Conservation (phyloP, 306 rosid species). For the Casuarina glauca region DNA sequence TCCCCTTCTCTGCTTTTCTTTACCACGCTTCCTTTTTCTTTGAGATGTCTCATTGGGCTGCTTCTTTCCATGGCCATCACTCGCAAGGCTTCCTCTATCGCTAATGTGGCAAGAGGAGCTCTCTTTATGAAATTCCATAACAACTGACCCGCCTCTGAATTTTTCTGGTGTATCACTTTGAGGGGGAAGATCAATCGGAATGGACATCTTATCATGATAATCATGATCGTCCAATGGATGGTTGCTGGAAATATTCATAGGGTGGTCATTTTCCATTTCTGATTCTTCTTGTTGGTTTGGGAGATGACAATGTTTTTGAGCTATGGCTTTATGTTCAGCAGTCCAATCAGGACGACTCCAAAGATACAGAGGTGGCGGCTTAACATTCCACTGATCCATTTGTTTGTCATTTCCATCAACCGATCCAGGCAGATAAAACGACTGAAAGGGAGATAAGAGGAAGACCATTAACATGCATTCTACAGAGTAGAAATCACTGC, state of each 20-base stretch:
- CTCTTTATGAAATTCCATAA: constrained; percentile 19
- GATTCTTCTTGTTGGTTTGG: constrained; percentile 18
- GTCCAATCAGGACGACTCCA: constrained; percentile 79
- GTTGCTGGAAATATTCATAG: constrained; percentile 22
- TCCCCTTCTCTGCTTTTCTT: constrained; percentile 24
- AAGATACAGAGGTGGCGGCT: constrained; percentile 69
- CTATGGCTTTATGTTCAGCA: constrained; percentile 51
- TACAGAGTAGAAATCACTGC: constrained; percentile 4
- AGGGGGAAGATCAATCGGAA: constrained; percentile 22
- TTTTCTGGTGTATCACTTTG: constrained; percentile 29
- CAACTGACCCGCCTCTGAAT: constrained; percentile 23
- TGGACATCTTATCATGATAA: constrained; percentile 18
- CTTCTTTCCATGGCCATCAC: constrained; percentile 23
- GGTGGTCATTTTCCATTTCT: constrained; percentile 23
- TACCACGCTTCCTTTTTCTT: constrained; percentile 33
- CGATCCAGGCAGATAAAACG: constrained; percentile 93
- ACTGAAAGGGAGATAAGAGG: constrained; percentile 41
- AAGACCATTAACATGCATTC: constrained; percentile 17
- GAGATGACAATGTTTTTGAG: constrained; percentile 56
- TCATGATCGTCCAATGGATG: constrained; percentile 23
- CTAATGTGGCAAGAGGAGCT: constrained; percentile 15
- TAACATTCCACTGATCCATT: constrained; percentile 70
- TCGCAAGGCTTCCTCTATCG: constrained; percentile 35
- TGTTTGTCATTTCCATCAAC: constrained; percentile 59
- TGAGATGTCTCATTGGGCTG: constrained; percentile 31